These are phyloP conservation scores for Cytospora paraplurivora DNA, from an alignment of 2,329 filamentous ascomycete species.

Conservation along the genomic window DNA sequence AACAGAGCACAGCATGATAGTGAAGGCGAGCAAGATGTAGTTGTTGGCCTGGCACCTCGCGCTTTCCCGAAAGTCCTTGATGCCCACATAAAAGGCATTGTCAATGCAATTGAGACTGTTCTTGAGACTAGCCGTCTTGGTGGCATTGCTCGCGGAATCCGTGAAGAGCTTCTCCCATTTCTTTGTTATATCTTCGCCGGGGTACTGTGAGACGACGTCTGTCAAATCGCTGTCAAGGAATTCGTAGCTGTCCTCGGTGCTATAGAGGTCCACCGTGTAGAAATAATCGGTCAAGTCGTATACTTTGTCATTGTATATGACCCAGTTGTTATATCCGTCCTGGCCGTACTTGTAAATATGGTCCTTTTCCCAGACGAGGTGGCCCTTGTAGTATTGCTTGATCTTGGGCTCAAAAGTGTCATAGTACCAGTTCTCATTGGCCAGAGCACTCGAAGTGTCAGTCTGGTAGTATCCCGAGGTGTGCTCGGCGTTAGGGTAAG, in stretches of 20 bases:
- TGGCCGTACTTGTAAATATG: slow-evolving; percentile 67
- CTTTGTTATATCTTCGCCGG: slow-evolving; percentile 76
- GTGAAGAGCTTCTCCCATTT: slow-evolving; percentile 60
- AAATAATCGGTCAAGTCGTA: slow-evolving; percentile 96
- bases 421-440: slow-evolving; percentile 74
- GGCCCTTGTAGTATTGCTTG: slow-evolving; percentile 82
- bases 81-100: slow-evolving; percentile 80
- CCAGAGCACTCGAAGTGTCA: slow-evolving; percentile 59
- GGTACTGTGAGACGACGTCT: slow-evolving; percentile 70
- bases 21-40: slow-evolving; percentile 85
- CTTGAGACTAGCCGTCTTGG: slow-evolving; percentile 50
- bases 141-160: slow-evolving; percentile 52
- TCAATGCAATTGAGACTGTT: slow-evolving; percentile 81
- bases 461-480: slow-evolving; percentile 65
- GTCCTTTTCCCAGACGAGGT: slow-evolving; percentile 70
- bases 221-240: slow-evolving; percentile 74
- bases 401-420: slow-evolving; percentile 75
- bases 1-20: slow-evolving; percentile 78
- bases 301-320: slow-evolving; percentile 72
- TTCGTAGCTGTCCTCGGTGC: slow-evolving; percentile 58
- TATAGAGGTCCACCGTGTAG: slow-evolving; percentile 65
- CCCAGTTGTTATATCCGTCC: slow-evolving; percentile 73
- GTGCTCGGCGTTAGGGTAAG: slow-evolving; percentile 63
- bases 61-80: slow-evolving; percentile 78
- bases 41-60: slow-evolving; percentile 84